Conservation (phyloP, 164 flowering plant genomes). For the grape (Vitis vinifera) region ASM3070453v1 NC_081805.1:6402001-6402500, state of each 20-base stretch:
- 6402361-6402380: conserved; percentile 25
- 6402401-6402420: not conserved
- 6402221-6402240: conserved; percentile 59
- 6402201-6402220: conserved; percentile 58
- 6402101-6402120: conserved; percentile 43
- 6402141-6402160: conserved; percentile 39
- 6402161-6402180: conserved; percentile 46
- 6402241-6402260: conserved; percentile 73
- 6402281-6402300: conserved; percentile 5
- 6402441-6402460: conserved; percentile 4
- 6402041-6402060: too few species aligned
- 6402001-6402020: too few species aligned
- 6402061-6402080: conserved; percentile 20
- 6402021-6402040: too few species aligned
- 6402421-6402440: conserved; percentile 1
- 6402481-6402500: too few species aligned
- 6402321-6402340: too few species aligned
- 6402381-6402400: conserved; percentile 18
- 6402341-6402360: conserved; percentile 19
- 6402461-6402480: too few species aligned
- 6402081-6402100: conserved; percentile 44
- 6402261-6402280: conserved; percentile 56
- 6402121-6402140: conserved; percentile 37
- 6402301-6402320: not conserved
- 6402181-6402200: conserved; percentile 66